Evolutionary conservation across 139 green algal species (phyloP).

Genomic region (Tetradesmus lagerheimii): DNA sequence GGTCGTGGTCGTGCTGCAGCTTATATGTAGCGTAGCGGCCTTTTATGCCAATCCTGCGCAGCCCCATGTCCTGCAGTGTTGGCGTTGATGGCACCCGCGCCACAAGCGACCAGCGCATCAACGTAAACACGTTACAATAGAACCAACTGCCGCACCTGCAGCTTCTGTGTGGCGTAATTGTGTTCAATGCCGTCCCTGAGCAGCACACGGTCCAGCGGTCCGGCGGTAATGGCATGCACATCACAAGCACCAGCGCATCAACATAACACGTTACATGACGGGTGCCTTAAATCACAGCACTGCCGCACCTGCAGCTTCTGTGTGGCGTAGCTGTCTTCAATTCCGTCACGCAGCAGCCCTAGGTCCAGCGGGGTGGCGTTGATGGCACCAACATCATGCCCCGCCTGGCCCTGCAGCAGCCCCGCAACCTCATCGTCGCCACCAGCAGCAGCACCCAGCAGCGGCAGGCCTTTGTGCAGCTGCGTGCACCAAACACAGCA

Average conservation of each 20-base stretch:
- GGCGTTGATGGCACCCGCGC: constrained; percentile 55
- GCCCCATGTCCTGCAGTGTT: constrained; percentile 50
- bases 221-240: constrained; percentile 46
- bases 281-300: too few relatives aligned
- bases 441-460: constrained; percentile 16
- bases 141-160: constrained; percentile 28
- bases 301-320: constrained; percentile 55
- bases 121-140: too few relatives aligned
- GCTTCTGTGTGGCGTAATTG: constrained; percentile 40
- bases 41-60: constrained; percentile 65
- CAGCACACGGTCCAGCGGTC: constrained; percentile 52
- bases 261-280: too few relatives aligned
- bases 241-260: background rate
- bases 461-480: constrained; percentile 45
- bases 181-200: constrained; percentile 67
- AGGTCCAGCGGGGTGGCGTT: constrained; percentile 58
- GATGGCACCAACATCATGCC: constrained; percentile 42
- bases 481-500: background rate
- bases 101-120: too few relatives aligned
- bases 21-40: constrained; percentile 56
- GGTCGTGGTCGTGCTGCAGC: constrained; percentile 28
- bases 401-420: constrained; percentile 36
- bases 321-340: constrained; percentile 66
- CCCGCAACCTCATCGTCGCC: constrained; percentile 40
- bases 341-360: constrained; percentile 55